A percentile compares a stretch with the other conserved stretches of the same genome.
Evolutionary conservation across 495 filamentous ascomycete genomes (phyloP).

Genomic region (Sphaerosporella brunnea): DNA sequence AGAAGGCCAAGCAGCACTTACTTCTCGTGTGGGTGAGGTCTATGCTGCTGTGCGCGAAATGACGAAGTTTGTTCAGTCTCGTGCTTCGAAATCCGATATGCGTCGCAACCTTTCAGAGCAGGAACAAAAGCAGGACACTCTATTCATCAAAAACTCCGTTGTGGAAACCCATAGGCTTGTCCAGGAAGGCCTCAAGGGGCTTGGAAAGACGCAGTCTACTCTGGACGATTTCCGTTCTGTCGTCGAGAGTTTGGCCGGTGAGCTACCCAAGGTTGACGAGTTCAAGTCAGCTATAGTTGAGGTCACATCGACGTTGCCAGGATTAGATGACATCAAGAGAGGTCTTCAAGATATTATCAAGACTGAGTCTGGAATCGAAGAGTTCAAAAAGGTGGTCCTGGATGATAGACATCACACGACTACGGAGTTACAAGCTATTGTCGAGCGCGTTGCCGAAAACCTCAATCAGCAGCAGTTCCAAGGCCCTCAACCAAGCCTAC

Average conservation of each 20-base stretch:
- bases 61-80: slow-evolving; percentile 13
- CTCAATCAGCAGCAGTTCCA: slow-evolving; percentile 11
- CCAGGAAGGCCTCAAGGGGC: slow-evolving; percentile 10
- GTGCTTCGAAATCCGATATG: slow-evolving; percentile 15
- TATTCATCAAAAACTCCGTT: slow-evolving; percentile 12
- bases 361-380: slow-evolving; percentile 8
- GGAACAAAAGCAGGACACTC: slow-evolving; percentile 15
- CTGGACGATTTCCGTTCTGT: slow-evolving; percentile 16
- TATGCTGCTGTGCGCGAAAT: slow-evolving; percentile 9
- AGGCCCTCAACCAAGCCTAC: slow-evolving; percentile 16
- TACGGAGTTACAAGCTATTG: slow-evolving; percentile 8
- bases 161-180: slow-evolving; percentile 15
- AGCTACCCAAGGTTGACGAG: slow-evolving; percentile 16
- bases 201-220: slow-evolving; percentile 9
- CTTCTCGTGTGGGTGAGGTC: slow-evolving; percentile 9
- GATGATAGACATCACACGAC: too few species aligned
- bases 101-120: slow-evolving; percentile 13
- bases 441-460: slow-evolving; percentile 12
- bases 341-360: not conserved
- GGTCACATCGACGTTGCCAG: not conserved
- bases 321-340: slow-evolving; percentile 12
- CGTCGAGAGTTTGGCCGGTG: slow-evolving; percentile 11
- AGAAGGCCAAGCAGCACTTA: slow-evolving; percentile 10
- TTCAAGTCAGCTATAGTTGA: slow-evolving; percentile 9
- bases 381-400: slow-evolving; percentile 11